Percentiles rank a stretch among this genome's conserved stretches.
phyloP scores from a whole-genome alignment of 75 land plant species.

The Larix kaempferi region DNA sequence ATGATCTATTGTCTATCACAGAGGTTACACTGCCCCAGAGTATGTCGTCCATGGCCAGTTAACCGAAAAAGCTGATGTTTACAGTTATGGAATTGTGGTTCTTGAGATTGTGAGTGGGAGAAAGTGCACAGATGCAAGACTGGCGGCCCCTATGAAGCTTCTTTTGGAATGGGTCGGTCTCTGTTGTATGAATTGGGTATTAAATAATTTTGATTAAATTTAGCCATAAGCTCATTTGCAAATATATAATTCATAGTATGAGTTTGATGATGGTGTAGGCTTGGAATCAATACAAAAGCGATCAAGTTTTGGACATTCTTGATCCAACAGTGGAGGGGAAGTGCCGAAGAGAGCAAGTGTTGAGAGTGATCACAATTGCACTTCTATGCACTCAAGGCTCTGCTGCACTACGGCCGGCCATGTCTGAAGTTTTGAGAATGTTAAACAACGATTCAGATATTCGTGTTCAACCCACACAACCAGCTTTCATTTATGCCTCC shows the following conservation, averaged over 20 bases:
- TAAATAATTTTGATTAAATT: not conserved
- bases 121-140: conserved; percentile 6
- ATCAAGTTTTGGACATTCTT: no score
- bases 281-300: not conserved
- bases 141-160: not conserved
- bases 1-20: not conserved
- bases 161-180: conserved; percentile 14
- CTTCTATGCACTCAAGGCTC: not conserved
- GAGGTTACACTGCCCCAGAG: conserved; percentile 18
- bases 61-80: no score
- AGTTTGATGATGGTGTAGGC: not conserved
- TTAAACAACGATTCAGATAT: not conserved
- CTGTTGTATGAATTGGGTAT: not conserved
- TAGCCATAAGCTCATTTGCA: not conserved
- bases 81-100: no score
- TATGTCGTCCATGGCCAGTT: conserved; percentile 2
- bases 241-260: not conserved
- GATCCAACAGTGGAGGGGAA: not conserved
- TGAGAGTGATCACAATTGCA: conserved; percentile 5
- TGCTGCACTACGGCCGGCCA: not conserved
- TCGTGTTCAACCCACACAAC: not conserved
- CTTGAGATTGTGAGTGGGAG: not conserved
- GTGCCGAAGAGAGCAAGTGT: not conserved
- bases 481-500: not conserved
- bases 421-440: not conserved